Percentiles rank a stretch among this genome's conserved stretches.
Evolutionary conservation across 2,329 filamentous ascomycete species (phyloP).

Genomic region (Kalmusia sp.): DNA sequence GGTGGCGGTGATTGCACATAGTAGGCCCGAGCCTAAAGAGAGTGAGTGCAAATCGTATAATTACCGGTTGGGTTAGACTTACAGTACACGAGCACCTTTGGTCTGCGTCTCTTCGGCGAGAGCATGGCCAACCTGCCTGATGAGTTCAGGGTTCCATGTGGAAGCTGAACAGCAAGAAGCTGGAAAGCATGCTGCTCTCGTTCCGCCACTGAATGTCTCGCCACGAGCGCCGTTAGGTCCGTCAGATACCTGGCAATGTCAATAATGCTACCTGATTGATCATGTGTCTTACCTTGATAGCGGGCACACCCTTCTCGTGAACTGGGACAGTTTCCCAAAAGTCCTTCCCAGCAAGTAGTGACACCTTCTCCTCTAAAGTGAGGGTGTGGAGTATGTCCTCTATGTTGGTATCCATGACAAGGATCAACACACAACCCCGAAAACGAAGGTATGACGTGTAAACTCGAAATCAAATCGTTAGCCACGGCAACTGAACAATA

Average conservation of each 20-base stretch:
- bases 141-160: slow-evolving; percentile 75
- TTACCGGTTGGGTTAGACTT: slow-evolving; percentile 9
- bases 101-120: slow-evolving; percentile 75
- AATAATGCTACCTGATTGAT: background rate
- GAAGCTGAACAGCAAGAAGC: slow-evolving; percentile 72
- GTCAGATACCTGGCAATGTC: slow-evolving; percentile 62
- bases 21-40: slow-evolving; percentile 69
- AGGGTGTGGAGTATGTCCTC: slow-evolving; percentile 39
- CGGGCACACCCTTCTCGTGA: slow-evolving; percentile 65
- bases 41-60: background rate
- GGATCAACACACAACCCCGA: no score
- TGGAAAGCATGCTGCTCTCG: slow-evolving; percentile 74
- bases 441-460: no score
- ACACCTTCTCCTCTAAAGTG: slow-evolving; percentile 45
- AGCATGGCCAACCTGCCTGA: slow-evolving; percentile 63
- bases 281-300: slow-evolving; percentile 51
- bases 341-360: slow-evolving; percentile 54
- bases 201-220: slow-evolving; percentile 68
- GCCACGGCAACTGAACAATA: background rate
- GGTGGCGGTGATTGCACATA: slow-evolving; percentile 80
- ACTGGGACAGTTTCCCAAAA: slow-evolving; percentile 73
- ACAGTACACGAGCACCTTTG: slow-evolving; percentile 74
- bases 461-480: no score
- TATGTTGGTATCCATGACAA: slow-evolving; percentile 31
- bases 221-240: slow-evolving; percentile 74